A percentile compares a stretch with the other conserved stretches of the same genome.
Evolutionary conservation across 2,329 filamentous ascomycete genomes (phyloP).

Genomic region (Mycosphaerelloides madeirae): DNA sequence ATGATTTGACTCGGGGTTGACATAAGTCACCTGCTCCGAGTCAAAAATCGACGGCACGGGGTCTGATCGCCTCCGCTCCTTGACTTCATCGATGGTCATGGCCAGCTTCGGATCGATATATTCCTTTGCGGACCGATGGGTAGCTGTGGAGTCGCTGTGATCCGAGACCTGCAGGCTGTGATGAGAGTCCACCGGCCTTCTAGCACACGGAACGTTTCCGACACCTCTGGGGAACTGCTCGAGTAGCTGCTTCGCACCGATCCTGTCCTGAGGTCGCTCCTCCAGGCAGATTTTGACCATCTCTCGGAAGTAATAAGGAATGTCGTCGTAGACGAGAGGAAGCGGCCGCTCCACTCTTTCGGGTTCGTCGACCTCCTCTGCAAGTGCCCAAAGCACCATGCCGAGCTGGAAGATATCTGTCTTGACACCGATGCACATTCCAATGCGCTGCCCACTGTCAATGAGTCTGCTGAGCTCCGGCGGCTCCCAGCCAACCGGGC

Average conservation of each 20-base stretch:
- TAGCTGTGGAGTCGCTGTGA: slow-evolving; percentile 34
- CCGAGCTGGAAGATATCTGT: slow-evolving; percentile 93
- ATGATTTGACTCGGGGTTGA: slow-evolving; percentile 35
- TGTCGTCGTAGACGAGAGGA: slow-evolving; percentile 49
- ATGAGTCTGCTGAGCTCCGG: slow-evolving; percentile 84
- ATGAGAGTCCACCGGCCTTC: slow-evolving; percentile 7
- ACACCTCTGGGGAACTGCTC: slow-evolving; percentile 55
- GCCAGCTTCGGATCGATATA: slow-evolving; percentile 45
- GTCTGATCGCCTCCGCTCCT: slow-evolving; percentile 2
- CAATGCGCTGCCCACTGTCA: slow-evolving; percentile 80
- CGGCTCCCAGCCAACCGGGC: slow-evolving; percentile 94
- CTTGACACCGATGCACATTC: slow-evolving; percentile 97
- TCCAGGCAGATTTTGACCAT: slow-evolving; percentile 74
- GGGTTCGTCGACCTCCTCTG: slow-evolving; percentile 82
- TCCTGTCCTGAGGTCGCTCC: slow-evolving; percentile 65
- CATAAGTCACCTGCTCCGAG: slow-evolving; percentile 29
- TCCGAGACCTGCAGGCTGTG: slow-evolving; percentile 29
- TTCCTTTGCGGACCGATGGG: slow-evolving; percentile 42
- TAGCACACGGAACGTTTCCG: slow-evolving; percentile 10
- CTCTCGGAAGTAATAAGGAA: slow-evolving; percentile 74
- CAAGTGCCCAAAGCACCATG: slow-evolving; percentile 94
- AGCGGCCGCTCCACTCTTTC: slow-evolving; percentile 73
- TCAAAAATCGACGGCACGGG: slow-evolving; percentile 9
- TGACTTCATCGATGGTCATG: slow-evolving; percentile 42
- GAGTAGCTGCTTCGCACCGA: slow-evolving; percentile 69